Percentiles rank a stretch among this genome's conserved stretches.
phyloP scores from a whole-genome alignment of 139 green algal genomes.

The Chlorella sp. region DNA sequence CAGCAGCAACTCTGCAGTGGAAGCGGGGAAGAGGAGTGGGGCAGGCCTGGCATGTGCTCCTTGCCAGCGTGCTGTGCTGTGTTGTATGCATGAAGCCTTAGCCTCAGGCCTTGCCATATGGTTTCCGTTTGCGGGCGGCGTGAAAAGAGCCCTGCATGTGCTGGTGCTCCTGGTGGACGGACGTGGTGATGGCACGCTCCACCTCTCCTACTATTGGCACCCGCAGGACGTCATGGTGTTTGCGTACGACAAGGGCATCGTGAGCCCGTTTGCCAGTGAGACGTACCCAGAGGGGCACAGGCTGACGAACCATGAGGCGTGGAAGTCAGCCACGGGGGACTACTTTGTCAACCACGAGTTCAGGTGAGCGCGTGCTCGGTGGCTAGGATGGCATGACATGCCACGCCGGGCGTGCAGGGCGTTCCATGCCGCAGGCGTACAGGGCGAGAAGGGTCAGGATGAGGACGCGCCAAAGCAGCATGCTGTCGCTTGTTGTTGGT shows the following conservation, averaged over 20 bases:
- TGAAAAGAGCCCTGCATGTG: no score
- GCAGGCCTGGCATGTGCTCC: neutral
- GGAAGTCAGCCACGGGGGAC: neutral
- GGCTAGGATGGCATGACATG: no score
- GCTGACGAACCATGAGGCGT: neutral
- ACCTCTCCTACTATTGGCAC: no score
- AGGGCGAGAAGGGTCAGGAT: neutral
- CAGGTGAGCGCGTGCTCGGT: no score
- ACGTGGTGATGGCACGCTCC: no score
- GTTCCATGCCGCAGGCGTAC: neutral
- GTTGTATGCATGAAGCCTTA: no score
- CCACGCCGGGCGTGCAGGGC: neutral
- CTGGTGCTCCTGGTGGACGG: no score
- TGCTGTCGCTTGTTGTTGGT: neutral
- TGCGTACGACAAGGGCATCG: neutral
- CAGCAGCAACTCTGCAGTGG: neutral
- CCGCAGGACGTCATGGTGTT: neutral
- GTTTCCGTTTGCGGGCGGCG: no score
- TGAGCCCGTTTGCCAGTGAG: neutral
- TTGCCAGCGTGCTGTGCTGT: neutral
- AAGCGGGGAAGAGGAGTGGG: neutral
- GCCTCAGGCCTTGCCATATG: no score
- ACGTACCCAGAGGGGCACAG: neutral
- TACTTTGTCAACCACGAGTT: no score
- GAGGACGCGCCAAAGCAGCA: neutral